Evolutionary conservation across 345 rosid genomes (phyloP), one percentile per base, ranked within the genome.

Genomic region (Iberis pinnata): DNA sequence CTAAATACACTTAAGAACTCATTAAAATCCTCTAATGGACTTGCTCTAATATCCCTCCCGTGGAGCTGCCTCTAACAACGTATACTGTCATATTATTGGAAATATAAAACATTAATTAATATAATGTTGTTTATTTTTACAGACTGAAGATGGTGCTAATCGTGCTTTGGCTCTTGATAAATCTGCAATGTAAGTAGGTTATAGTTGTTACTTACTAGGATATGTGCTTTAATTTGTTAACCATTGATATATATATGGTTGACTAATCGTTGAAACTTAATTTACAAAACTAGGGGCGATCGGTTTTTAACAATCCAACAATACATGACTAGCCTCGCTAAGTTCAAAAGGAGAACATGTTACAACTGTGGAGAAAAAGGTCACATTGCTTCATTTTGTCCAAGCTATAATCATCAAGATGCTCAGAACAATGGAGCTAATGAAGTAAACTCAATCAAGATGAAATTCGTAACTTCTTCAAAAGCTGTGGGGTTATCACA

Each of bases 401-500:
- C 27, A n/a, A n/a, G n/a, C n/a, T n/a, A n/a, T n/a, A n/a, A n/a
- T n/a, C n/a, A n/a, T n/a, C n/a, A n/a, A n/a, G n/a, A n/a, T n/a
- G n/a, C n/a, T n/a, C n/a, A n/a, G n/a, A n/a, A n/a, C n/a, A n/a
- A n/a, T n/a, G n/a, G n/a, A n/a, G n/a, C n/a, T n/a, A n/a, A n/a
- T n/a, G n/a, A n/a, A n/a, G n/a, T n/a, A n/a, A n/a, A n/a, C n/a
- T n/a, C n/a, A n/a, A n/a, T n/a, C n/a, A n/a, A n/a, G 90, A 80
- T 64, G 98, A 87, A 56, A 90, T 90, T 61, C 79, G 76, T 32
- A 79, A 79, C 57, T 87, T 60, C 79, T 90, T 90, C 51, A 89
- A 76, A 76, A 56, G 87, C 56, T 84, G 95, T 45, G 98, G 96
- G 24, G 74, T 75, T 56, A 80, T 87, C 57, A 73, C 75, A 7